Percentiles rank a stretch among this genome's conserved stretches.
Evolutionary conservation across 2,329 filamentous ascomycete species (phyloP).

Genomic region (Amylocarpus encephaloides): DNA sequence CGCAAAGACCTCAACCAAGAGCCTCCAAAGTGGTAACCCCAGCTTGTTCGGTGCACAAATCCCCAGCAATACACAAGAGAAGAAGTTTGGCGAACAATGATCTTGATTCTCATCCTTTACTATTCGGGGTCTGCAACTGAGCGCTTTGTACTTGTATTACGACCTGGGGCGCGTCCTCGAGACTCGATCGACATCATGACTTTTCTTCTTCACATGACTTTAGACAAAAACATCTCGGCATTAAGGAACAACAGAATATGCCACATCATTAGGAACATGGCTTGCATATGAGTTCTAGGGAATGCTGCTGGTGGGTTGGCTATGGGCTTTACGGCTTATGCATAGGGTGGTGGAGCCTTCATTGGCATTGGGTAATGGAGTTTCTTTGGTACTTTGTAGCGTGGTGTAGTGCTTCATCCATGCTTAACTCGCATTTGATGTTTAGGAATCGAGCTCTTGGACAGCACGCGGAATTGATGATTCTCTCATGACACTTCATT

Average conservation of each 20-base stretch:
- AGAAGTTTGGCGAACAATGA: slow-evolving; percentile 13
- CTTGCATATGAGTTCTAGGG: neutral
- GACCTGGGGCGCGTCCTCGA: neutral
- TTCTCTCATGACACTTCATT: too few species aligned
- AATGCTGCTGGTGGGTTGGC: neutral
- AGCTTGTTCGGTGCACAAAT: slow-evolving; percentile 25
- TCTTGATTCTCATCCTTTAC: neutral
- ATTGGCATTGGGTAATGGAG: slow-evolving; percentile 23
- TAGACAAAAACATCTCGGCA: neutral
- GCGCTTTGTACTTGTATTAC: slow-evolving; percentile 5
- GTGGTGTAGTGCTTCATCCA: neutral
- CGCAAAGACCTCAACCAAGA: slow-evolving; percentile 59
- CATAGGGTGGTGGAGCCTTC: slow-evolving; percentile 1
- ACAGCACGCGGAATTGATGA: too few species aligned
- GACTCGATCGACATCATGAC: neutral
- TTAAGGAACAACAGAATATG: neutral
- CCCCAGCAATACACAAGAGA: slow-evolving; percentile 12
- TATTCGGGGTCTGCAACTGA: neutral
- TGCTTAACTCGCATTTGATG: neutral
- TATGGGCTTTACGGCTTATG: slow-evolving; percentile 3
- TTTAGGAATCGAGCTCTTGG: too few species aligned
- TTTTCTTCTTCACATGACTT: neutral
- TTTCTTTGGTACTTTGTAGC: slow-evolving; percentile 4
- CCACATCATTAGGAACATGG: neutral
- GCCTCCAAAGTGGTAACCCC: slow-evolving; percentile 34